Conservation (phyloP, 805 yeast genomes). For the Naumovozyma castellii region DNA sequence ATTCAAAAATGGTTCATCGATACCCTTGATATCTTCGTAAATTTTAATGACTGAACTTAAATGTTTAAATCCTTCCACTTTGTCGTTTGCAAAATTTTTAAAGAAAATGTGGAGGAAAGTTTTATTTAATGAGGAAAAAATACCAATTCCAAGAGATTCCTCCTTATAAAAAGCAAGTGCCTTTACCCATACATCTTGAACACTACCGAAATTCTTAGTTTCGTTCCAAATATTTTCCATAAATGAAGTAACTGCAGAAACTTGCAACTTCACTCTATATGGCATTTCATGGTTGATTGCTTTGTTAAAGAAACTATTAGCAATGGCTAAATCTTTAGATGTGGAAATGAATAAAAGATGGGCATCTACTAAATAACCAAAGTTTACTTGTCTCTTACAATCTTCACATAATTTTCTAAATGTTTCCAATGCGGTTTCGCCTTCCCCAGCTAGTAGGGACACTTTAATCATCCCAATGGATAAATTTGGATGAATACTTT, state of each 20-base stretch:
- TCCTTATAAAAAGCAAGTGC: constrained; percentile 45
- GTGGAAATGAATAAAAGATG: constrained; percentile 68
- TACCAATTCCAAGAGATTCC: constrained; percentile 46
- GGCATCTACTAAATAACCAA: constrained; percentile 49
- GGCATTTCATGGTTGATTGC: constrained; percentile 61
- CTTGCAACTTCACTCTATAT: constrained; percentile 55
- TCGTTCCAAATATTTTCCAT: constrained; percentile 47
- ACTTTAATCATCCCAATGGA: constrained; percentile 62
- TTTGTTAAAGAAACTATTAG: constrained; percentile 60
- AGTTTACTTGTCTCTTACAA: constrained; percentile 5
- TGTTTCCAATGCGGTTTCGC: constrained; percentile 49
- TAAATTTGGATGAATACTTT: constrained; percentile 33
- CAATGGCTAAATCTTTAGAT: constrained; percentile 56
- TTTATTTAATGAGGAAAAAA: constrained; percentile 59
- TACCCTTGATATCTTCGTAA: constrained; percentile 43
- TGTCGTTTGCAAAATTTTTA: constrained; percentile 37
- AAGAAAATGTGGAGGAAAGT: constrained; percentile 58
- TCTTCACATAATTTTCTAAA: constrained; percentile 45
- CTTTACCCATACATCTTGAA: constrained; percentile 48
- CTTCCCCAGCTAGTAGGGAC: constrained; percentile 51
- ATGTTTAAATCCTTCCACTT: constrained; percentile 41
- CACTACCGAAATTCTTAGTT: constrained; percentile 43
- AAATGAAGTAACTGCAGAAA: constrained; percentile 54
- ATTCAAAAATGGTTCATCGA: constrained; percentile 70
- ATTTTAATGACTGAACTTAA: constrained; percentile 44